A percentile compares a stretch with the other conserved stretches of the same genome.
These are phyloP conservation scores for Parasitella parasitica DNA, from an alignment of 371 early-diverging fungal genomes.

Conservation along the genomic window DNA sequence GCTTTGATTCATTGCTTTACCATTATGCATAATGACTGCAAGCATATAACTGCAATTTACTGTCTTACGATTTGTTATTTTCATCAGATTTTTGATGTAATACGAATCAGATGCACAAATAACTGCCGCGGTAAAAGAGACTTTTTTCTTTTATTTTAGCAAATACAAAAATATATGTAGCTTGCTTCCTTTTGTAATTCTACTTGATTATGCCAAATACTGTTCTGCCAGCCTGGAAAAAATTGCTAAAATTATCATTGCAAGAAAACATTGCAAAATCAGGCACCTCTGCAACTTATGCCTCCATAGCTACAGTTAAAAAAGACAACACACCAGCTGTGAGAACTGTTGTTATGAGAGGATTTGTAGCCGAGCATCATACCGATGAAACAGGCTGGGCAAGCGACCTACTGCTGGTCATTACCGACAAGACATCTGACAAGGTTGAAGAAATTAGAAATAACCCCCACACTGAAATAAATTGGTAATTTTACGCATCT, in stretches of 20 bases:
- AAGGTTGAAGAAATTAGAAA: constrained; percentile 38
- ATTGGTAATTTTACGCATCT: constrained; percentile 47
- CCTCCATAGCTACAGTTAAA: constrained; percentile 42
- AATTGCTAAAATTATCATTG: constrained; percentile 14
- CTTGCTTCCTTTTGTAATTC: no score
- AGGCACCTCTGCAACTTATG: constrained; percentile 36
- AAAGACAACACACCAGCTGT: constrained; percentile 41
- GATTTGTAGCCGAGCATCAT: constrained; percentile 48
- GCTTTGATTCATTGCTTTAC: no score
- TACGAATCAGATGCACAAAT: no score
- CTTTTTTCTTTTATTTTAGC: not conserved
- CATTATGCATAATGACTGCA: no score
- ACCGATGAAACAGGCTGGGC: constrained; percentile 35
- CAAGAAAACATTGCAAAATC: constrained; percentile 32
- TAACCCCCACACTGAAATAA: constrained; percentile 35
- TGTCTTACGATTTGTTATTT: no score
- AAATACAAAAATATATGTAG: not conserved
- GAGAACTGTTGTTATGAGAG: constrained; percentile 50
- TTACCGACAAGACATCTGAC: constrained; percentile 35
- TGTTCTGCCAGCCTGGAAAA: not conserved
- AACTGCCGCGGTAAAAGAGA: no score
- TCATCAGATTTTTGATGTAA: no score
- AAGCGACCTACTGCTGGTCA: constrained; percentile 40
- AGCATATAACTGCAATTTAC: no score
- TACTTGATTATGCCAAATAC: not conserved